Conservation (phyloP, 768 basidiomycete genomes). For the Xanthoconium purpureum region DNA sequence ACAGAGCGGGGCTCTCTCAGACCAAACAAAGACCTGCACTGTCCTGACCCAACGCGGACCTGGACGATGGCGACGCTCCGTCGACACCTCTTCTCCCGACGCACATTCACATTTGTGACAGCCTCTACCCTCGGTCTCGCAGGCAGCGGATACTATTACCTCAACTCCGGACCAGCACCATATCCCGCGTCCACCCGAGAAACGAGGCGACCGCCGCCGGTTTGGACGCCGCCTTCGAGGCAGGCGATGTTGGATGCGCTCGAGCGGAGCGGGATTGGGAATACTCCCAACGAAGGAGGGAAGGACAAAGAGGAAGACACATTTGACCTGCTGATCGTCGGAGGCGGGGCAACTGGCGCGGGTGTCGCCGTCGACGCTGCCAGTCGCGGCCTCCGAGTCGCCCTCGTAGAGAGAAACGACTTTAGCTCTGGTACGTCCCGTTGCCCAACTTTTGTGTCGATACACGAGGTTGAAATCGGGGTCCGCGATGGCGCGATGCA, state of each 20-base stretch:
- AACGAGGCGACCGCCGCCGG: constrained; percentile 67
- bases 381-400: constrained; percentile 86
- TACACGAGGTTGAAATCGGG: not conserved
- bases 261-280: constrained; percentile 10
- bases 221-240: constrained; percentile 75
- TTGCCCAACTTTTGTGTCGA: not conserved
- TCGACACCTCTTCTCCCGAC: constrained; percentile 47
- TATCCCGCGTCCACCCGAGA: constrained; percentile 63
- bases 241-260: constrained; percentile 63
- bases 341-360: constrained; percentile 94
- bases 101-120: constrained; percentile 50
- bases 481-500: constrained; percentile 22
- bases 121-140: constrained; percentile 51
- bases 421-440: constrained; percentile 71
- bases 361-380: constrained; percentile 97
- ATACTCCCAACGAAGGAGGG: constrained; percentile 26
- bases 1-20: too few relatives aligned
- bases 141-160: constrained; percentile 65
- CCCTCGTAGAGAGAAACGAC: constrained; percentile 89
- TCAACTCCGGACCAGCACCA: constrained; percentile 64
- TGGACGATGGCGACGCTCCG: constrained; percentile 6
- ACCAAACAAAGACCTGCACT: too few relatives aligned
- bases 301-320: constrained; percentile 52
- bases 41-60: not conserved
- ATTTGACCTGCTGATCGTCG: constrained; percentile 82